These are phyloP conservation scores for Colletotrichum lini DNA, from an alignment of 2,329 filamentous ascomycete genomes.

Conservation along the genomic window DNA sequence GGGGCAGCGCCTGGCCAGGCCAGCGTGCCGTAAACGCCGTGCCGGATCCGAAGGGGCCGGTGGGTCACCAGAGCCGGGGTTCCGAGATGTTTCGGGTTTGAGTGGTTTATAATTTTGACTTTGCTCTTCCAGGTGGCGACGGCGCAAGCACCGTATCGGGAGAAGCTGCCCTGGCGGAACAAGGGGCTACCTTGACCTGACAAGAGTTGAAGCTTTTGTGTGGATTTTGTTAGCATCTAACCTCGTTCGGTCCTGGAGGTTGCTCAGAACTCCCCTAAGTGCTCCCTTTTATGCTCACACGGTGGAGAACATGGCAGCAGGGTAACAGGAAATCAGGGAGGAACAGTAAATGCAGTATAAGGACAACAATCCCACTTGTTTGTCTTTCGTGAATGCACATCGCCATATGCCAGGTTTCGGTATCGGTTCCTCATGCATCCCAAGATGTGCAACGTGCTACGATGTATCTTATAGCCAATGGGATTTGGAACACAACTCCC, in stretches of 20 bases:
- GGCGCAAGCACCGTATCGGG: slow-evolving; percentile 8
- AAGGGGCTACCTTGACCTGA: background rate
- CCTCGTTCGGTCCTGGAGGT: background rate
- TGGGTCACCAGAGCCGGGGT: slow-evolving; percentile 12
- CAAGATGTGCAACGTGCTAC: too few species aligned
- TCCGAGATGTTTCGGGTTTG: slow-evolving; percentile 35
- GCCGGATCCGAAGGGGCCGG: slow-evolving; percentile 21
- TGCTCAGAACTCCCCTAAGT: too few species aligned
- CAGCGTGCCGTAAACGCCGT: slow-evolving; percentile 27
- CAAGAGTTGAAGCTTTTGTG: background rate
- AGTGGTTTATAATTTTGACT: slow-evolving; percentile 23
- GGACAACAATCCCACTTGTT: background rate
- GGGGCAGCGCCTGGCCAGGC: slow-evolving; percentile 18
- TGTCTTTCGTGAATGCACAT: background rate
- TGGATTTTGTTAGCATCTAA: background rate
- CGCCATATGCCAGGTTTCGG: background rate
- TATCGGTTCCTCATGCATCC: background rate
- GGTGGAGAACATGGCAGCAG: background rate
- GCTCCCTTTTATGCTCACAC: background rate
- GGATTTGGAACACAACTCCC: too few species aligned
- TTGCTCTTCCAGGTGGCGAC: background rate
- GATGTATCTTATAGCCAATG: too few species aligned
- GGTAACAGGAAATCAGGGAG: background rate
- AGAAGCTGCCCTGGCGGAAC: background rate
- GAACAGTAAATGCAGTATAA: too few species aligned